A percentile compares a stretch with the other conserved stretches of the same genome.
phyloP scores from a whole-genome alignment of 306 rosid species.

The Trichosanthes cucumerina region DNA sequence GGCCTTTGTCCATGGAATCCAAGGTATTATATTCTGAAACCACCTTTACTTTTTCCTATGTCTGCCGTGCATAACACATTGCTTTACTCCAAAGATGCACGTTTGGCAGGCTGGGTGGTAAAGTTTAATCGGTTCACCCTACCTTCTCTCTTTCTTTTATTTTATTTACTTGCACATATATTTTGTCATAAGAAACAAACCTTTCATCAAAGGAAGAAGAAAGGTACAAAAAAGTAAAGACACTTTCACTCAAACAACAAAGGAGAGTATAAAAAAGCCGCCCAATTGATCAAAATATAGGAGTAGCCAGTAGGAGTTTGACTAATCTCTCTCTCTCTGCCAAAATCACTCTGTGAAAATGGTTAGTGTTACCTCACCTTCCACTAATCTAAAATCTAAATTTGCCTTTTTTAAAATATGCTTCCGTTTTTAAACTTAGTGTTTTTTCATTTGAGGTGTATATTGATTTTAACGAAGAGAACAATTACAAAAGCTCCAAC shows the following conservation, averaged over 20 bases:
- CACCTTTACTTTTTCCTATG: background rate
- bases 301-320: background rate
- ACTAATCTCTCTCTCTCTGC: background rate
- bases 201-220: background rate
- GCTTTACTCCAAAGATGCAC: background rate
- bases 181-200: background rate
- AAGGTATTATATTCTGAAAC: constrained; percentile 41
- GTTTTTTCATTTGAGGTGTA: background rate
- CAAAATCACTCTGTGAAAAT: background rate
- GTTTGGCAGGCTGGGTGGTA: background rate
- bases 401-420: background rate
- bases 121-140: background rate
- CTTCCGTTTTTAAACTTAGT: background rate
- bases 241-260: background rate
- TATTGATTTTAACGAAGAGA: background rate
- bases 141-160: background rate
- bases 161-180: background rate
- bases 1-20: constrained; percentile 41
- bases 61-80: background rate
- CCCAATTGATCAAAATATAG: background rate
- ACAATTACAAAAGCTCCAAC: background rate
- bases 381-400: background rate
- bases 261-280: background rate
- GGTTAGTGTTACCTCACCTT: background rate
- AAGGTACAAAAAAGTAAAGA: background rate